Evolutionary conservation across 1,284 basidiomycete genomes (phyloP).

Genomic region (Cryptococcus wingfieldii): DNA sequence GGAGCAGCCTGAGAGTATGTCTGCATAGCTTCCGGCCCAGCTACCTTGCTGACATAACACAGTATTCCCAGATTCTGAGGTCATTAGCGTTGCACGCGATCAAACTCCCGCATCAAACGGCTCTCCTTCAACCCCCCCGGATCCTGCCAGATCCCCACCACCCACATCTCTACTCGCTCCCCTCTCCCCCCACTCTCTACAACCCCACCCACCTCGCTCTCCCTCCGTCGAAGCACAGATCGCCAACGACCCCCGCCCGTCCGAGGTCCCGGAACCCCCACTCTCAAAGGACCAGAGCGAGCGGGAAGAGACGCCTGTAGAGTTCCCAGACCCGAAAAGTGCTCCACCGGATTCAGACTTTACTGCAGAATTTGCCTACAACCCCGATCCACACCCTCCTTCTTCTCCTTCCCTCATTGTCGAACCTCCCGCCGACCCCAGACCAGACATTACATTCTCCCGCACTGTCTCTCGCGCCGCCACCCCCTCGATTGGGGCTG

Average conservation of each 20-base stretch:
- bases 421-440: conserved; percentile 6
- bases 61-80: not conserved
- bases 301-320: not conserved
- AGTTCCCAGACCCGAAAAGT: conserved; percentile 9
- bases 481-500: conserved; percentile 1
- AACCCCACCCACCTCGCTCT: not conserved
- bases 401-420: conserved; percentile 16
- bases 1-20: no score
- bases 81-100: not conserved
- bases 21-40: no score
- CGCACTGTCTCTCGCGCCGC: conserved; percentile 3
- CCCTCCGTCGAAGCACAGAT: not conserved
- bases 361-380: not conserved
- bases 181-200: not conserved
- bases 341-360: conserved; percentile 1
- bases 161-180: conserved; percentile 1
- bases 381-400: not conserved
- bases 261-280: no score
- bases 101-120: not conserved
- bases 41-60: not conserved
- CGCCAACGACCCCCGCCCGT: not conserved
- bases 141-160: conserved; percentile 9
- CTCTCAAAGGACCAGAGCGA: not conserved
- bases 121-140: not conserved
- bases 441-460: conserved; percentile 3